These are phyloP conservation scores for Epichloe gansuensis DNA, from an alignment of 2,329 filamentous ascomycete genomes.

Conservation along the genomic window DNA sequence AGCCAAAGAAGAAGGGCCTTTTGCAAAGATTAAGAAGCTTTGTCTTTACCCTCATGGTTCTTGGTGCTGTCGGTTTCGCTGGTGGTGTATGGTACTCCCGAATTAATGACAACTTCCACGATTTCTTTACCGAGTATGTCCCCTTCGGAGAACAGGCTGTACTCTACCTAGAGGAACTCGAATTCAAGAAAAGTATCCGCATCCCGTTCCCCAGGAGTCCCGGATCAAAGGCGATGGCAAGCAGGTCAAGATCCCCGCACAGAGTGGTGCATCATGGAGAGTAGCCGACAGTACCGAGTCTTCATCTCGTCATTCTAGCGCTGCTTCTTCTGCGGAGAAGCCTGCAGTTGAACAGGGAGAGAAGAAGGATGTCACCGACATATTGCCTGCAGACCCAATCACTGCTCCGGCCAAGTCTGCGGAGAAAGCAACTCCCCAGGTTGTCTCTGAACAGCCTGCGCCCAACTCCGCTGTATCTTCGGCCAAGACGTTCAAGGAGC, in stretches of 20 bases:
- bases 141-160: slow-evolving; percentile 92
- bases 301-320: slow-evolving; percentile 50
- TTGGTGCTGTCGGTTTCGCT: slow-evolving; percentile 68
- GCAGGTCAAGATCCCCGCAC: slow-evolving; percentile 70
- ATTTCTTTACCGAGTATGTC: slow-evolving; percentile 96
- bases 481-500: slow-evolving; percentile 34
- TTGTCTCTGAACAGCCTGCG: slow-evolving; percentile 6
- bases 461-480: slow-evolving; percentile 15
- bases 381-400: slow-evolving; percentile 11
- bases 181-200: slow-evolving; percentile 78
- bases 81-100: slow-evolving; percentile 89
- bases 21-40: slow-evolving; percentile 65
- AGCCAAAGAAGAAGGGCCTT: slow-evolving; percentile 48
- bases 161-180: slow-evolving; percentile 87
- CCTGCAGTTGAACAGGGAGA: slow-evolving; percentile 12
- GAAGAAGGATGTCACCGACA: slow-evolving; percentile 22
- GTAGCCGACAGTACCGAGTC: slow-evolving; percentile 50
- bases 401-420: slow-evolving; percentile 16
- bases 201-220: slow-evolving; percentile 32
- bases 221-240: slow-evolving; percentile 44
- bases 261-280: slow-evolving; percentile 75
- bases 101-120: slow-evolving; percentile 94
- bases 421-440: slow-evolving; percentile 19
- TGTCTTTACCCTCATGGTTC: slow-evolving; percentile 62
- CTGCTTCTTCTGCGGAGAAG: slow-evolving; percentile 25